Conservation (phyloP, 106 monocot species). For the Acanthochlamys bracteata region DNA sequence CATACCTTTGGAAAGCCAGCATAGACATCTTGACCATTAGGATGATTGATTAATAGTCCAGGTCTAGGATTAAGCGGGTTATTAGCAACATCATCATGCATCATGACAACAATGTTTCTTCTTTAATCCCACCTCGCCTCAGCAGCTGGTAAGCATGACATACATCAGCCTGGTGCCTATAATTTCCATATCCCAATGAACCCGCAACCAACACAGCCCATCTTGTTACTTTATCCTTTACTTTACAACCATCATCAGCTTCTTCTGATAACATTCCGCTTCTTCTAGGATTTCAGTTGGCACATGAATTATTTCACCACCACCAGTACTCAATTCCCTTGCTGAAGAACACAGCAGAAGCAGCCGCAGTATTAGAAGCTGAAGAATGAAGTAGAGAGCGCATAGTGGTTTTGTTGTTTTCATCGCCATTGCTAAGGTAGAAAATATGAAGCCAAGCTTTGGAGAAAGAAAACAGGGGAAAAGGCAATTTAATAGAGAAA, state of each 20-base stretch:
- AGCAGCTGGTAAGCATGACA: slow-evolving; percentile 90
- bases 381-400: too few relatives aligned
- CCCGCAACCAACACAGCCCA: slow-evolving; percentile 92
- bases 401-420: too few relatives aligned
- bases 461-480: too few relatives aligned
- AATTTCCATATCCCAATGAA: slow-evolving; percentile 58
- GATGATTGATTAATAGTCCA: slow-evolving; percentile 74
- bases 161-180: slow-evolving; percentile 88
- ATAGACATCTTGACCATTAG: slow-evolving; percentile 68
- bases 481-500: too few relatives aligned
- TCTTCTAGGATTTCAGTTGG: slow-evolving; percentile 10
- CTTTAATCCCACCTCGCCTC: slow-evolving; percentile 72
- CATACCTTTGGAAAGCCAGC: slow-evolving; percentile 85
- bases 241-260: background rate
- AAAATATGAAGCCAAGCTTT: too few relatives aligned
- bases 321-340: too few relatives aligned
- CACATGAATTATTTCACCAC: slow-evolving; percentile 20
- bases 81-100: slow-evolving; percentile 83
- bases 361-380: too few relatives aligned
- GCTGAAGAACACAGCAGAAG: too few relatives aligned
- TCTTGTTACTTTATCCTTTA: slow-evolving; percentile 24
- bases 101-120: slow-evolving; percentile 94
- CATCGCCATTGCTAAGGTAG: too few relatives aligned
- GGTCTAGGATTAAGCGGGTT: slow-evolving; percentile 68
- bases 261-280: background rate